Conservation (phyloP, 371 early-diverging fungal genomes). For the Fennellomyces sp. region DNA sequence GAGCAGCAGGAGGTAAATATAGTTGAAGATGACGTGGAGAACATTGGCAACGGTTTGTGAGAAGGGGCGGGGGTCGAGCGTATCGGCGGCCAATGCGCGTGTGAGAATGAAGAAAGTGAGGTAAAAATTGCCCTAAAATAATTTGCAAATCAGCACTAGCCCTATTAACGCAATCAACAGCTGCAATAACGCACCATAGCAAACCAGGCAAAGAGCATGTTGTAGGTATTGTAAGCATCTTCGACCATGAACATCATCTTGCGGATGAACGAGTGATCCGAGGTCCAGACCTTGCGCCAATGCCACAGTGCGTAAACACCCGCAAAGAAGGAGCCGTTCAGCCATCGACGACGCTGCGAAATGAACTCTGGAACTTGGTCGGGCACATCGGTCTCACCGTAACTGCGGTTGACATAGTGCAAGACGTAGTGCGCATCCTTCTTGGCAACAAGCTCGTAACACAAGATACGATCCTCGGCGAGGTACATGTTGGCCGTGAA, state of each 20-base stretch:
- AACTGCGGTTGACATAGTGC: constrained; percentile 66
- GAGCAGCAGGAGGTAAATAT: constrained; percentile 66
- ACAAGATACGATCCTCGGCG: constrained; percentile 88
- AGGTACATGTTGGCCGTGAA: constrained; percentile 77
- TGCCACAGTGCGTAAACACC: constrained; percentile 83
- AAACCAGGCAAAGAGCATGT: constrained; percentile 80
- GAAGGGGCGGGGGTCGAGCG: constrained; percentile 44
- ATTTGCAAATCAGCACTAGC: constrained; percentile 1
- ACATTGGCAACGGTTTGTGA: constrained; percentile 36
- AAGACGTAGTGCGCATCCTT: constrained; percentile 71
- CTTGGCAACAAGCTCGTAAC: constrained; percentile 88
- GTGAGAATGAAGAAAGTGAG: constrained; percentile 72
- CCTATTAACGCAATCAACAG: no score
- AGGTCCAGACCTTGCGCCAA: constrained; percentile 76
- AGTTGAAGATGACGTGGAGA: constrained; percentile 53
- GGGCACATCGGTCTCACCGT: constrained; percentile 90
- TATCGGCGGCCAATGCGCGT: constrained; percentile 24
- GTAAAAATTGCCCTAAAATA: constrained; percentile 68
- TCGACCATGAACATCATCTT: constrained; percentile 70
- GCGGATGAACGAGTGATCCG: constrained; percentile 66
- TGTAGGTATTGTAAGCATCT: constrained; percentile 71
- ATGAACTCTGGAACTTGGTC: constrained; percentile 86
- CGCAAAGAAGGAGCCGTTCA: constrained; percentile 96
- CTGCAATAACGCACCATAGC: constrained; percentile 53
- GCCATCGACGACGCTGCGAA: constrained; percentile 92